Percentiles rank a stretch among this genome's conserved stretches.
Evolutionary conservation across 2,329 filamentous ascomycete genomes (phyloP).

Genomic region (Penicillium nordicum): DNA sequence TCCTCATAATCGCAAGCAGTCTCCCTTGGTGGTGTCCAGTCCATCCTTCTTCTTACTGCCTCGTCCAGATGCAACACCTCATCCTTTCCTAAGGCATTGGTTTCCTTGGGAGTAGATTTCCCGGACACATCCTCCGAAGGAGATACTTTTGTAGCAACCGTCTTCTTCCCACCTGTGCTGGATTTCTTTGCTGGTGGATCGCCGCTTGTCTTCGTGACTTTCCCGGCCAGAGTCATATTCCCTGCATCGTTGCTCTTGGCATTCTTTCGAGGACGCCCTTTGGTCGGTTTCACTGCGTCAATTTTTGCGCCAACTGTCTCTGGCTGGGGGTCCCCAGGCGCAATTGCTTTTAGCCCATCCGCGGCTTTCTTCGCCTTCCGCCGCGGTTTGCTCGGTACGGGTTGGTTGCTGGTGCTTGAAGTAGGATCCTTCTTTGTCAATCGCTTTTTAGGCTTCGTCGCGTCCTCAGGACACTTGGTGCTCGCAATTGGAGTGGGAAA

Average conservation of each 20-base stretch:
- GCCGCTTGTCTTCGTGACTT: conserved; percentile 33
- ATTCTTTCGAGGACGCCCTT: conserved; percentile 21
- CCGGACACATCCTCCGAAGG: neutral
- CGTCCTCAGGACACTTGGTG: conserved; percentile 1
- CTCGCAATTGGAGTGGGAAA: conserved; percentile 17
- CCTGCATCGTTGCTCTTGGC: conserved; percentile 25
- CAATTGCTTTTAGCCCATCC: conserved; percentile 5
- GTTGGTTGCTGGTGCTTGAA: conserved; percentile 6
- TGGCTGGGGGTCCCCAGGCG: neutral
- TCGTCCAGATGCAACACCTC: conserved; percentile 33
- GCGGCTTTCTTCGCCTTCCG: conserved; percentile 15
- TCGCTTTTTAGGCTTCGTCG: conserved; percentile 12
- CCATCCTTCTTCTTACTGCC: conserved; percentile 55
- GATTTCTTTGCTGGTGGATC: conserved; percentile 12
- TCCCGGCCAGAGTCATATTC: conserved; percentile 37
- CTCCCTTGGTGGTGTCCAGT: conserved; percentile 66
- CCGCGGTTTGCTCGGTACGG: conserved; percentile 11
- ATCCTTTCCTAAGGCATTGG: conserved; percentile 20
- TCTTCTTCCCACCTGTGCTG: conserved; percentile 13
- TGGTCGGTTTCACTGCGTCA: conserved; percentile 22
- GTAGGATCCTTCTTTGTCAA: conserved; percentile 9
- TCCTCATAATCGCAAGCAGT: conserved; percentile 27
- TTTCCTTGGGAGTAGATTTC: conserved; percentile 2
- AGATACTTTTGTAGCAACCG: neutral
- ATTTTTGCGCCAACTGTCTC: conserved; percentile 12